Conservation (phyloP, 371 early-diverging fungal species). For the Mucor sp. region DNA sequence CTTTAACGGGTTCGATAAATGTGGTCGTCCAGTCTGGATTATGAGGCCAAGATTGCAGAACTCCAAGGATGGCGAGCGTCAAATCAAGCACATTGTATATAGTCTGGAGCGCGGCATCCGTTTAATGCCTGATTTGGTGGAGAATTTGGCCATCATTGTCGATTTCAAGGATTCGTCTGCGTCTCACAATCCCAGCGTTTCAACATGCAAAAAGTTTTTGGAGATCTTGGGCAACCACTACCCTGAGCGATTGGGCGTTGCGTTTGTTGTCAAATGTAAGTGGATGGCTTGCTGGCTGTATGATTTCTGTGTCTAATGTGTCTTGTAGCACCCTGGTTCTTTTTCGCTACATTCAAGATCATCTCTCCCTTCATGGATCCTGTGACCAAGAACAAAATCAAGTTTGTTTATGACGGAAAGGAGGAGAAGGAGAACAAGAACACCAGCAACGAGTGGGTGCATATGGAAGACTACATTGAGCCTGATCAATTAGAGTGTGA, state of each 20-base stretch:
- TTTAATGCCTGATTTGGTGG: conserved; percentile 78
- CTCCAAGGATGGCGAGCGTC: conserved; percentile 76
- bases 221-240: conserved; percentile 83
- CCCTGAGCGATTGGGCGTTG: conserved; percentile 76
- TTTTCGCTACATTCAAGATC: conserved; percentile 77
- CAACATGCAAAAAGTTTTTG: conserved; percentile 77
- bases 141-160: conserved; percentile 74
- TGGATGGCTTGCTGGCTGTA: not conserved
- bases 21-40: conserved; percentile 73
- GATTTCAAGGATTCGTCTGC: conserved; percentile 78
- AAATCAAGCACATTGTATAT: conserved; percentile 79
- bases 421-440: conserved; percentile 30
- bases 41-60: conserved; percentile 79
- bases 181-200: conserved; percentile 69
- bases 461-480: conserved; percentile 54
- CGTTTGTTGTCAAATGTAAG: conserved; percentile 53
- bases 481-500: conserved; percentile 57
- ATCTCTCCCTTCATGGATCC: conserved; percentile 91
- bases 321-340: conserved; percentile 81
- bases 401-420: conserved; percentile 73
- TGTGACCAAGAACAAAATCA: conserved; percentile 84
- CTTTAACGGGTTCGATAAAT: conserved; percentile 73
- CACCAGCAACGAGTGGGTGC: conserved; percentile 49
- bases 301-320: not conserved
- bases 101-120: conserved; percentile 77